Evolutionary conservation across 1,284 basidiomycete genomes (phyloP).

Genomic region (Ganoderma lingzhi): DNA sequence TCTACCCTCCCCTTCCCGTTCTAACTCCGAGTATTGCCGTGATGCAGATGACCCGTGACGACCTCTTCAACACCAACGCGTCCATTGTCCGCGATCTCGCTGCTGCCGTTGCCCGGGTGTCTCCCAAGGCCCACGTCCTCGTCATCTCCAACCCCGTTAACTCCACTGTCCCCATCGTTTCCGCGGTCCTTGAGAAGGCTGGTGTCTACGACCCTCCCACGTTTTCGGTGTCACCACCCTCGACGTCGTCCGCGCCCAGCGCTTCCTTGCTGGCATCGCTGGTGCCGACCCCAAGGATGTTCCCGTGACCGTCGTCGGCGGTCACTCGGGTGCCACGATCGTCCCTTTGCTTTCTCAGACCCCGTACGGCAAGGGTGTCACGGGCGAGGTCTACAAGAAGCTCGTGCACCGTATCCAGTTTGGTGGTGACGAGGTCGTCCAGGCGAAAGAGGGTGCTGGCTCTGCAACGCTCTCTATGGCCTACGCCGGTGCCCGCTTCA

Average conservation of each 20-base stretch:
- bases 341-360: constrained; percentile 94
- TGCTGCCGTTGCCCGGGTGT: constrained; percentile 84
- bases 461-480: constrained; percentile 92
- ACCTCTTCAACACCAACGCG: constrained; percentile 98
- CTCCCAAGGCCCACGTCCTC: constrained; percentile 91
- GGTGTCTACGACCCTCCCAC: constrained; percentile 88
- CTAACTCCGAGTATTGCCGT: constrained; percentile 39
- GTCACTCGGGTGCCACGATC: constrained; percentile 97
- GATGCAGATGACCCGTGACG: constrained; percentile 92
- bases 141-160: constrained; percentile 98
- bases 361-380: constrained; percentile 65
- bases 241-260: constrained; percentile 95
- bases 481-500: constrained; percentile 92
- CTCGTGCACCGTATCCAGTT: constrained; percentile 94
- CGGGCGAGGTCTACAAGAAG: constrained; percentile 73
- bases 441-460: constrained; percentile 91
- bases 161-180: constrained; percentile 98
- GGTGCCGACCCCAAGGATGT: constrained; percentile 75
- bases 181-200: constrained; percentile 91
- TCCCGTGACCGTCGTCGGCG: constrained; percentile 90
- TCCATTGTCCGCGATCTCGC: constrained; percentile 98
- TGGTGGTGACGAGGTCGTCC: constrained; percentile 94
- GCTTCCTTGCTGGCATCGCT: constrained; percentile 85
- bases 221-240: constrained; percentile 95
- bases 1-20: constrained; percentile 31